These are phyloP conservation scores for Paracoccidioides lutzii DNA, from an alignment of 2,329 filamentous ascomycete species.

Conservation along the genomic window DNA sequence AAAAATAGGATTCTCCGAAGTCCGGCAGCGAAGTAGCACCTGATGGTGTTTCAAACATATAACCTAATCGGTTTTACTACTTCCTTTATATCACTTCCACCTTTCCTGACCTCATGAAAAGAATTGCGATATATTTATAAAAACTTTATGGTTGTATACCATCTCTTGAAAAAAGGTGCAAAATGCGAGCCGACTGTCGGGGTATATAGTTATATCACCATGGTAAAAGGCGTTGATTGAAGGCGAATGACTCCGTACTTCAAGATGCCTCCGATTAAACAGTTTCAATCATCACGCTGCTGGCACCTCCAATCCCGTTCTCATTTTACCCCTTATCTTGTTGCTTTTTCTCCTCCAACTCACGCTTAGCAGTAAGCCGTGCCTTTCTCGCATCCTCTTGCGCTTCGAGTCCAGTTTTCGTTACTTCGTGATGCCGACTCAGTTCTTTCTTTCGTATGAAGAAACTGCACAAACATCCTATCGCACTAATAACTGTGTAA, in stretches of 20 bases:
- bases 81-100: too few relatives aligned
- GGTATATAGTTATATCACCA: neutral
- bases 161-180: neutral
- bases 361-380: slow-evolving; percentile 6
- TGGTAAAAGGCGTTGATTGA: neutral
- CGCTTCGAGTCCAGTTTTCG: slow-evolving; percentile 33
- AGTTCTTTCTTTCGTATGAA: slow-evolving; percentile 29
- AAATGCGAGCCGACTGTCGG: neutral
- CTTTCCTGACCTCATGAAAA: neutral
- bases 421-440: slow-evolving; percentile 29
- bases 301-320: neutral
- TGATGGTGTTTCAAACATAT: too few relatives aligned
- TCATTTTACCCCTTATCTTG: neutral
- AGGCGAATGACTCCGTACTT: neutral
- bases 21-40: neutral
- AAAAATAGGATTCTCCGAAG: neutral
- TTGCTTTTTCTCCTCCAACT: slow-evolving; percentile 1
- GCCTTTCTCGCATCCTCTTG: slow-evolving; percentile 33
- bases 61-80: too few relatives aligned
- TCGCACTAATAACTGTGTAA: slow-evolving; percentile 27
- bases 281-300: neutral
- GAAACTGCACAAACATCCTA: slow-evolving; percentile 28
- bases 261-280: neutral
- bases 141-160: neutral
- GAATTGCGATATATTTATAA: neutral